phyloP scores from a whole-genome alignment of 306 rosid genomes.

The Medicago ruthenica region DNA sequence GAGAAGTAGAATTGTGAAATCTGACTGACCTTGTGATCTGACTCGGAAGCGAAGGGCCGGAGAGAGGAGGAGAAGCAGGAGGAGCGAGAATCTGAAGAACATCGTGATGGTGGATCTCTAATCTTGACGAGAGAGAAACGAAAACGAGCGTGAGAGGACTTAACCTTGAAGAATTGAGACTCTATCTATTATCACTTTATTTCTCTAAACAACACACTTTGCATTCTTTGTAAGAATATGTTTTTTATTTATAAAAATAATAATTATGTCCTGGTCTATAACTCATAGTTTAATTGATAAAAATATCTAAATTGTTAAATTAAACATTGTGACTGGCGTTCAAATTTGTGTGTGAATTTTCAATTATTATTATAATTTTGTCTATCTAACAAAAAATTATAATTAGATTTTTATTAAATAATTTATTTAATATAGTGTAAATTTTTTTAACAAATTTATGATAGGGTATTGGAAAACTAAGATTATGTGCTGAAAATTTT shows the following conservation, averaged over 20 bases:
- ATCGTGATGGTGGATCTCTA: slow-evolving; percentile 65
- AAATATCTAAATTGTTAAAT: no score
- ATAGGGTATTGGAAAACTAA: background rate
- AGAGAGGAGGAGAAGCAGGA: slow-evolving; percentile 50
- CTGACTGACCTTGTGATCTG: slow-evolving; percentile 94
- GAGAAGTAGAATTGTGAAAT: slow-evolving; percentile 14
- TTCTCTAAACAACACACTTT: background rate
- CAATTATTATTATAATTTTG: no score
- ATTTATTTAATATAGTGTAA: no score
- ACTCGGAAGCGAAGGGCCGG: slow-evolving; percentile 69
- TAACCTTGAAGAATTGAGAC: slow-evolving; percentile 39
- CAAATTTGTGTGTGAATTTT: no score
- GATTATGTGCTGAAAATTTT: slow-evolving; percentile 22
- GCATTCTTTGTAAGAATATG: background rate
- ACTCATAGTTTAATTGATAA: no score
- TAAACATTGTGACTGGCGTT: no score
- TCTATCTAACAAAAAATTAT: no score
- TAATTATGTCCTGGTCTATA: no score
- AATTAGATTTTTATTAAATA: no score
- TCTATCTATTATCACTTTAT: slow-evolving; percentile 1
- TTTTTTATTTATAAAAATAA: no score
- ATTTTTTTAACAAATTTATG: no score
- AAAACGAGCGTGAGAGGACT: slow-evolving; percentile 15
- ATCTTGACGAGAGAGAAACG: slow-evolving; percentile 37
- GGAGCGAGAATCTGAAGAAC: slow-evolving; percentile 60